A percentile compares a stretch with the other conserved stretches of the same genome.
These are phyloP conservation scores for Ophiosphaerella narmari DNA, from an alignment of 2,329 filamentous ascomycete genomes.

Conservation along the genomic window DNA sequence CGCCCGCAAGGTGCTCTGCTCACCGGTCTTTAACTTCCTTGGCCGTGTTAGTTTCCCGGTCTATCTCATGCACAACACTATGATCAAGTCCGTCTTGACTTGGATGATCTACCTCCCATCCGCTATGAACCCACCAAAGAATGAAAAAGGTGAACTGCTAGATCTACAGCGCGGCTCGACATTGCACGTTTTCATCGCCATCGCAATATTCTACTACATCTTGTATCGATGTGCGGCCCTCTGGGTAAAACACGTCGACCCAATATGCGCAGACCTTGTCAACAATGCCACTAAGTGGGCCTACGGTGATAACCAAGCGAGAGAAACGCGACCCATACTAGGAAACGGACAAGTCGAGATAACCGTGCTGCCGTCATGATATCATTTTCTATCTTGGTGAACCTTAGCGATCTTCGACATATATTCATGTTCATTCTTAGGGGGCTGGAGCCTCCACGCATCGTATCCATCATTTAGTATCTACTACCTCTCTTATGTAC, in stretches of 20 bases:
- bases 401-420: slow-evolving; percentile 1
- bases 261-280: slow-evolving; percentile 38
- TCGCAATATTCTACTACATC: slow-evolving; percentile 42
- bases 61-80: slow-evolving; percentile 66
- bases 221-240: slow-evolving; percentile 40
- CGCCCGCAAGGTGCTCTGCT: slow-evolving; percentile 59
- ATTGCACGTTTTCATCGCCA: slow-evolving; percentile 39
- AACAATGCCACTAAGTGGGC: slow-evolving; percentile 41
- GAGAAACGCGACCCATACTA: slow-evolving; percentile 26
- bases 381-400: not conserved
- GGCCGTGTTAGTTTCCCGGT: slow-evolving; percentile 68
- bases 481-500: slow-evolving; percentile 1
- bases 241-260: slow-evolving; percentile 44
- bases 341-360: slow-evolving; percentile 18
- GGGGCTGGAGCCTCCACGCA: slow-evolving; percentile 4
- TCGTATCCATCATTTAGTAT: slow-evolving; percentile 4
- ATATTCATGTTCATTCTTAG: slow-evolving; percentile 7
- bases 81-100: slow-evolving; percentile 63
- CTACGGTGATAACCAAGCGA: slow-evolving; percentile 28
- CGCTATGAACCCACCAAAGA: slow-evolving; percentile 43
- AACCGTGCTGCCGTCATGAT: slow-evolving; percentile 31
- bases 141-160: slow-evolving; percentile 43
- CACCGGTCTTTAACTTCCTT: slow-evolving; percentile 63
- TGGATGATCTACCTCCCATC: slow-evolving; percentile 60
- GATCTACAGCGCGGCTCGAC: slow-evolving; percentile 41